Percentiles rank a stretch among this genome's conserved stretches.
Conservation (phyloP, 306 rosid species). For the Pyrus betulifolia region DNA sequence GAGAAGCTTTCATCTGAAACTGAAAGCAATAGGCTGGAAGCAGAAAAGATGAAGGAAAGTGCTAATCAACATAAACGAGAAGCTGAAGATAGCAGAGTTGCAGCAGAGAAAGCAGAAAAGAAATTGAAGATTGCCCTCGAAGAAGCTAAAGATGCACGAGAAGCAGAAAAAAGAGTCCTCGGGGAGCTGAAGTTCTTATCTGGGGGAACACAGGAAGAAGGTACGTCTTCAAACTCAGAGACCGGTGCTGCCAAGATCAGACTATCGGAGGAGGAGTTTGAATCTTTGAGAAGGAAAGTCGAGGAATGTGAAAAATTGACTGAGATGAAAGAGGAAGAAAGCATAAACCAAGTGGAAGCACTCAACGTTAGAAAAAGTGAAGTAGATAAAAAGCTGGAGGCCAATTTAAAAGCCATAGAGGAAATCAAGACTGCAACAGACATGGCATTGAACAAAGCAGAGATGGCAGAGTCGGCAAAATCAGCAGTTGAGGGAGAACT, state of each 20-base stretch:
- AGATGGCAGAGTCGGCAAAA: constrained; percentile 61
- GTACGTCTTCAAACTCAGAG: constrained; percentile 9
- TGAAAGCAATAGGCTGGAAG: constrained; percentile 41
- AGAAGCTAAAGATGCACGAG: constrained; percentile 58
- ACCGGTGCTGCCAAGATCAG: constrained; percentile 28
- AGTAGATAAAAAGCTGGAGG: constrained; percentile 47
- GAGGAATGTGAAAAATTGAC: constrained; percentile 36
- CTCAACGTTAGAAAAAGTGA: constrained; percentile 37
- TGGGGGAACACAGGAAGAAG: constrained; percentile 13
- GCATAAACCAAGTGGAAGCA: constrained; percentile 30
- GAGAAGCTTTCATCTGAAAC: constrained; percentile 34
- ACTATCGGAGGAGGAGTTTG: constrained; percentile 39
- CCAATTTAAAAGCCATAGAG: constrained; percentile 52
- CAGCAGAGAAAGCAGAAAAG: constrained; percentile 38
- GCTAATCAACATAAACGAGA: constrained; percentile 36
- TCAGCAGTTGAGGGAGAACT: constrained; percentile 50
- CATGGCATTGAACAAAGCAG: constrained; percentile 55
- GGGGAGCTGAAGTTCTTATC: constrained; percentile 42
- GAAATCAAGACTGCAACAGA: constrained; percentile 59
- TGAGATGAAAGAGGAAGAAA: constrained; percentile 43
- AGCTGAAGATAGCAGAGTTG: constrained; percentile 31
- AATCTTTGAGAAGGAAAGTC: constrained; percentile 39
- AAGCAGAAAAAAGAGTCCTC: constrained; percentile 44
- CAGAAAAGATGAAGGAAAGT: constrained; percentile 40
- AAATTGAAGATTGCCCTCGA: constrained; percentile 29